Percentiles rank a stretch among this genome's conserved stretches.
Evolutionary conservation across 2,329 filamentous ascomycete genomes (phyloP).

Genomic region (Lecanosticta acicola): DNA sequence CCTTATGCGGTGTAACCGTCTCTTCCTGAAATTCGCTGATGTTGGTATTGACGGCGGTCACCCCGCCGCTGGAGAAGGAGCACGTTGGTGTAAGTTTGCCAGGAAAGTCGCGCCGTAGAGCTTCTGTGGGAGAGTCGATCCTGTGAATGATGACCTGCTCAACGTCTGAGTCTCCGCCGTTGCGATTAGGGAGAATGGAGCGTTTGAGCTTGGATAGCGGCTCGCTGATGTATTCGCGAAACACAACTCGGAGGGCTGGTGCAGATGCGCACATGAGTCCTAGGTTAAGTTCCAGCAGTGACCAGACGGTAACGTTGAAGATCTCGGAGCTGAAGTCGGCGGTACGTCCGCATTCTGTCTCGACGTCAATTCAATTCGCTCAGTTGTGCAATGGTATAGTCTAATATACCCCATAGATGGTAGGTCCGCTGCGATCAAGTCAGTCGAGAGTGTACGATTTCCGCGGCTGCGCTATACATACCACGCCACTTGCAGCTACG

Average conservation of each 20-base stretch:
- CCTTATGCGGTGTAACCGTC: background rate
- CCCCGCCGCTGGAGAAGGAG: background rate
- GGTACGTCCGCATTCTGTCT: constrained; percentile 19
- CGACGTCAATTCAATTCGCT: background rate
- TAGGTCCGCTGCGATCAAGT: constrained; percentile 26
- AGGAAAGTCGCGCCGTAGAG: background rate
- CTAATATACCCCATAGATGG: constrained; percentile 22
- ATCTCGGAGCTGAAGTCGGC: constrained; percentile 40
- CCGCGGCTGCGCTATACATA: no score
- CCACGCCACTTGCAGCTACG: constrained; percentile 28
- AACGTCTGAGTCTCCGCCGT: constrained; percentile 9
- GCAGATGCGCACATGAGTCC: constrained; percentile 40
- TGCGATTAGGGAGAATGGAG: constrained; percentile 4
- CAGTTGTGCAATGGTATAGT: background rate
- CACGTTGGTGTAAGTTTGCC: background rate
- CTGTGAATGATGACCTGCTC: constrained; percentile 9
- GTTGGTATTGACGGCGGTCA: background rate
- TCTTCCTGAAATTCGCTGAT: background rate
- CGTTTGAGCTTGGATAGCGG: constrained; percentile 11
- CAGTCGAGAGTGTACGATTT: no score
- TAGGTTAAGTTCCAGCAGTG: constrained; percentile 38
- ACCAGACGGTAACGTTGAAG: constrained; percentile 38
- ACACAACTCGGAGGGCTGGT: constrained; percentile 41
- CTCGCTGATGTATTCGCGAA: constrained; percentile 36
- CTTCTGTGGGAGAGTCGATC: constrained; percentile 1